Base-by-base conservation (phyloP, 2,329 filamentous ascomycete species). In the Pseudogymnoascus sp. region DNA sequence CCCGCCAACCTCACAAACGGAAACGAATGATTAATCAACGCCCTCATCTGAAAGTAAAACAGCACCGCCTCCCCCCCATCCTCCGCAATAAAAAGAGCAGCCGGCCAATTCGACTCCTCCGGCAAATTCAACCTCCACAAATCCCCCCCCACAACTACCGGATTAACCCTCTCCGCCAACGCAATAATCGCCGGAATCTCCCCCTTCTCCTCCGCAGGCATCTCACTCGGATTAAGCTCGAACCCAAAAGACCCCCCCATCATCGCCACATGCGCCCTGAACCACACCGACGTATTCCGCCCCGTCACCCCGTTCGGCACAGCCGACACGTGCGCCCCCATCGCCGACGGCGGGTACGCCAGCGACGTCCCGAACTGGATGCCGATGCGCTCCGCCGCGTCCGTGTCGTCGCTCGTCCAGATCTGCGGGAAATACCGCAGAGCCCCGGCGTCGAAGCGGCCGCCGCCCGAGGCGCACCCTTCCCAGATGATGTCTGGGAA, bases 221-320 rank as follows among this genome's bases (percentile, higher is more conserved):
- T 78, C 7, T 80, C 76, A 0, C 74, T 74, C 0, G 85, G 86
- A 69, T 87, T 79, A 7, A 88, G 78, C 70, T 88, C 85, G 10
- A 88, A 78, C 0, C 86, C 86, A 67, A 88, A 88, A 0, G 83
- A 86, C 1, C 85, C 85, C 63, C 86, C 86, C 85, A 87, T 87
- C 77, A 87, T 84, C 5, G 86, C 86, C 0, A 88, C 85, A 63
- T 87, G 85, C 0, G 82, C 84, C 35, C 86, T 83, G 75, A 88
- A 87, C 1, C 73, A 72, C 11, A 88, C 77, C 0, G 84, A 80
- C 1, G 81, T 81, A 1, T 78, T 82, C 19, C 85, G 82, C 0
- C 76, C 73, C 0, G 83, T 86, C 35, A 83, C 73, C 0, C 80
- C 78, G 67, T 87, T 88, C 1, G 85, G 85, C 0, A 86, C 79